phyloP scores from a whole-genome alignment of 208 protist species.

The Crithidia sp. region DNA sequence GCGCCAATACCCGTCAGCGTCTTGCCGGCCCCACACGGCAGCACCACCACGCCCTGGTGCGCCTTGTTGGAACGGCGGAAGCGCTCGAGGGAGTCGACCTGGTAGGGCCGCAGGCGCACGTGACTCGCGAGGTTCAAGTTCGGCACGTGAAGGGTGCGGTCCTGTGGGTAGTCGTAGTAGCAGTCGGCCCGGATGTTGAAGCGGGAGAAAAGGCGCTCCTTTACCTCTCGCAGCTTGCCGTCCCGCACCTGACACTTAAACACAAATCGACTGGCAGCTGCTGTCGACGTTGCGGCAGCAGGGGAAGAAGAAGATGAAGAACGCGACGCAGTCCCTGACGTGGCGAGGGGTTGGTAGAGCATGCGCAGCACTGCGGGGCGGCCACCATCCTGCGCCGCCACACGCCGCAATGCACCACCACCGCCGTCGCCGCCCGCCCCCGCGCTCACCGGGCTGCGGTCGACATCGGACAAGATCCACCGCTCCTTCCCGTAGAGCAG shows the following conservation, averaged over 20 bases:
- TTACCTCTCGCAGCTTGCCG: constrained; percentile 77
- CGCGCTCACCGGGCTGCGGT: constrained; percentile 53
- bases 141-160: constrained; percentile 62
- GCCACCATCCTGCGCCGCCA: constrained; percentile 22
- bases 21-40: constrained; percentile 99
- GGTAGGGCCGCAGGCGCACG: constrained; percentile 84
- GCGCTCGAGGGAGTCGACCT: constrained; percentile 84
- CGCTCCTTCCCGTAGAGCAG: constrained; percentile 64
- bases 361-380: constrained; percentile 43
- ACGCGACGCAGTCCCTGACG: background rate
- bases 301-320: background rate
- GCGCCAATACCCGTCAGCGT: constrained; percentile 99
- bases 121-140: constrained; percentile 60
- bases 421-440: background rate
- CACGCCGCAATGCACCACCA: background rate
- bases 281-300: background rate
- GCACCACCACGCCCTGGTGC: constrained; percentile 97
- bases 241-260: constrained; percentile 79
- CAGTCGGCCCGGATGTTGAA: constrained; percentile 85
- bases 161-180: constrained; percentile 87
- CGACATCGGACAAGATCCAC: constrained; percentile 87
- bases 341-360: constrained; percentile 35
- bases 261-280: constrained; percentile 47
- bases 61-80: constrained; percentile 85
- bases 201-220: constrained; percentile 70